These are phyloP conservation scores for Osmanthus fragrans DNA, from an alignment of 257 asterid genomes.

Conservation along the genomic window DNA sequence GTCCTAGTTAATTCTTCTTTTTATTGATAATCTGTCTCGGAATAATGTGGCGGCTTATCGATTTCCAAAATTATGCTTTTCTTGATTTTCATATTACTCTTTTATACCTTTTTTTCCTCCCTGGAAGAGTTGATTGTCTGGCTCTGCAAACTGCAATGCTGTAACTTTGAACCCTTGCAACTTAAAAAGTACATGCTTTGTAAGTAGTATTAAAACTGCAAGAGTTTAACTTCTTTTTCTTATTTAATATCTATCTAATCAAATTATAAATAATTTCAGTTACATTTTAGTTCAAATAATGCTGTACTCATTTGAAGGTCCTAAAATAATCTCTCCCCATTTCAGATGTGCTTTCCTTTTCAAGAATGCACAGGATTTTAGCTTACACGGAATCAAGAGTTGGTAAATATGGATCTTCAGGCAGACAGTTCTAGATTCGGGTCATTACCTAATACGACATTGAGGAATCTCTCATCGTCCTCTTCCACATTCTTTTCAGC, in stretches of 20 bases:
- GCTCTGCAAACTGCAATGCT: neutral
- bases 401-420: constrained; percentile 56
- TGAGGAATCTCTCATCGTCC: constrained; percentile 84
- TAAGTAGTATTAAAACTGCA: neutral
- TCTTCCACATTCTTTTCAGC: constrained; percentile 95
- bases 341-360: constrained; percentile 36
- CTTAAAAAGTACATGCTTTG: no score
- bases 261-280: neutral
- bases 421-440: constrained; percentile 63
- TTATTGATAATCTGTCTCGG: no score
- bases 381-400: constrained; percentile 39
- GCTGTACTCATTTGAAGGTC: constrained; percentile 25
- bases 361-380: constrained; percentile 38
- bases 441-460: constrained; percentile 54
- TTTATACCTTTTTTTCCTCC: no score
- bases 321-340: constrained; percentile 22
- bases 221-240: constrained; percentile 2
- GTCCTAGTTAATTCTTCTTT: neutral
- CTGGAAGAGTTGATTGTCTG: neutral
- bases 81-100: neutral
- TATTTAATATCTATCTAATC: constrained; percentile 13
- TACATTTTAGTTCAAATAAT: neutral
- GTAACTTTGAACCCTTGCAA: neutral
- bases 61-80: neutral
- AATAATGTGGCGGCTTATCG: neutral